phyloP scores from a whole-genome alignment of 202 grass and related monocot species.

The Carex arenaria region DNA sequence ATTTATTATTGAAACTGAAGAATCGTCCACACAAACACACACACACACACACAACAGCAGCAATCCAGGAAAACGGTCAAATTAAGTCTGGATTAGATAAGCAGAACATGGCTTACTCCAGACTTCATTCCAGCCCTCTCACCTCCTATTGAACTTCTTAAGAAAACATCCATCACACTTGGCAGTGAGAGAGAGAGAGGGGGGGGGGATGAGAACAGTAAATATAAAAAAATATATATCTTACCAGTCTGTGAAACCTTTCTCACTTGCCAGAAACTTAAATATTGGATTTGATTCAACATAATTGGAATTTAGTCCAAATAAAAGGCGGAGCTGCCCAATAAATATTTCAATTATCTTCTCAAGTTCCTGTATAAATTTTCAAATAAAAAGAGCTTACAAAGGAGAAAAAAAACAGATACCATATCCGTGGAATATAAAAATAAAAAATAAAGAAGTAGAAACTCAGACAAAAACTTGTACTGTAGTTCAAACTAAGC shows the following conservation, averaged over 20 bases:
- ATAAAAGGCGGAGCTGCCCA: slow-evolving; percentile 79
- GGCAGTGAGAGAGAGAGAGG: neutral
- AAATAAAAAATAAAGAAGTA: slow-evolving; percentile 22
- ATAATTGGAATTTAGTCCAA: slow-evolving; percentile 77
- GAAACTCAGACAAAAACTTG: neutral
- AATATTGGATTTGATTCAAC: slow-evolving; percentile 27
- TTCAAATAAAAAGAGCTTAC: slow-evolving; percentile 19
- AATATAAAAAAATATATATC: slow-evolving; percentile 17
- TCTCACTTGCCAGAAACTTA: slow-evolving; percentile 75
- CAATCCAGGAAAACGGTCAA: neutral
- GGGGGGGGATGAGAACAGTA: neutral
- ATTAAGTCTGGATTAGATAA: neutral
- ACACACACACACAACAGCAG: neutral
- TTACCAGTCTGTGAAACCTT: slow-evolving; percentile 88
- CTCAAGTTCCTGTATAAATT: slow-evolving; percentile 73
- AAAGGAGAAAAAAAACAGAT: slow-evolving; percentile 8
- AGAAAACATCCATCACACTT: neutral
- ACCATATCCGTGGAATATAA: neutral
- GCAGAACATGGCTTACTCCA: neutral
- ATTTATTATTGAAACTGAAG: neutral
- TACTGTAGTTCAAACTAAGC: neutral
- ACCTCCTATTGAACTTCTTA: neutral
- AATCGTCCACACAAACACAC: neutral
- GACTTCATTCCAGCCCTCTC: neutral
- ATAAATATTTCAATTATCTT: slow-evolving; percentile 77